Evolutionary conservation across 768 basidiomycete species (phyloP), one percentile per base, ranked within the genome.

Genomic region (Xerocomus potaroensis): DNA sequence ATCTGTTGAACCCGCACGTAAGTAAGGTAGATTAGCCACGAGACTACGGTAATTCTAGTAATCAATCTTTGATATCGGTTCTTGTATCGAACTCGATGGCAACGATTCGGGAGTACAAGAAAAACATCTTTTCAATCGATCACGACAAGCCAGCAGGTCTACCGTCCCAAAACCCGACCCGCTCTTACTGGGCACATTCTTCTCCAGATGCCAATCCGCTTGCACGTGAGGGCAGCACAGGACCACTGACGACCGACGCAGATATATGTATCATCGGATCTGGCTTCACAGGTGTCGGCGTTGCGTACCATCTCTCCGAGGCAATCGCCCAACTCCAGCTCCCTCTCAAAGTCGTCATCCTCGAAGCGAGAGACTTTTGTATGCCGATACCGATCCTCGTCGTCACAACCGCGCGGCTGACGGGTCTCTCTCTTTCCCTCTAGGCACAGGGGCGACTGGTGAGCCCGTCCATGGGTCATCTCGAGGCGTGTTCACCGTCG

Each of bases 291-390:
- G 89, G 89, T 15, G 75, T 87, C 7, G 79, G 81, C 16, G 74
- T 79, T 4, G 85, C 87, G 7, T 90, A 87, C 62, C 85, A 91
- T 59, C 69, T 92, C 27, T 69, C 80, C 3, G 69, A 72, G 41
- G 53, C 55, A 8, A 55, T 42, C 31, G 18, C 18, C 14, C 8
- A 30, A 19, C 36, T 39, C 30, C 45, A 50, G 27, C 54, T 53
- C 32, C 57, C 71, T 15, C 51, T 78, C 35, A 79, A 69, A 24
- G 72, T 83, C 1, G 79, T 83, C 15, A 69, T 94, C 11, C 63
- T 96, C 8, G 92, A 95, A 59, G 93, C 91, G 4, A 71, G 93
- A 55, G 84, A 90, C 58, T 85, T 93, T 64, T 87, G 91, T 91
- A 29, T 8, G 46, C 21, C 22, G 5, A 16, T 5, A 4, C 27